A percentile compares a stretch with the other conserved stretches of the same genome.
Evolutionary conservation across 2,329 filamentous ascomycete genomes (phyloP).

Genomic region (Dactylellina sp.): DNA sequence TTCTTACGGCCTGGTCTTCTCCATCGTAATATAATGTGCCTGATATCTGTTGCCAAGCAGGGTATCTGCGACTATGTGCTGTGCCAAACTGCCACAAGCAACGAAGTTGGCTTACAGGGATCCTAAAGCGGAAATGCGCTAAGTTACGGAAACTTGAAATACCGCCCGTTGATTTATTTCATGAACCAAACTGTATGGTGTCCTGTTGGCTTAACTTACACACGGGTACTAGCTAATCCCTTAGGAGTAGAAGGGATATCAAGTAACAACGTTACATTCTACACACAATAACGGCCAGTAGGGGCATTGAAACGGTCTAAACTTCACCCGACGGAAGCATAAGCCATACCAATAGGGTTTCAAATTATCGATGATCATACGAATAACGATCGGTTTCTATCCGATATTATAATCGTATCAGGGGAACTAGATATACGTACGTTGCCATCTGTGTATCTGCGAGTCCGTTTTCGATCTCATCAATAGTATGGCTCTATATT

Average conservation of each 20-base stretch:
- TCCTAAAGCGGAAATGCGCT: neutral
- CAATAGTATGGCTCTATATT: too few relatives aligned
- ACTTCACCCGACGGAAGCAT: neutral
- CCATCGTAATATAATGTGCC: neutral
- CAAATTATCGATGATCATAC: neutral
- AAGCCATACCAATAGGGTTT: neutral
- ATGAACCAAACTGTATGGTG: too few relatives aligned
- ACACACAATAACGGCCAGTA: neutral
- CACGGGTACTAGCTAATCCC: too few relatives aligned
- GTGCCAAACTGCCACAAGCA: neutral
- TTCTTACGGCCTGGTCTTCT: neutral
- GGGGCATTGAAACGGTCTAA: neutral
- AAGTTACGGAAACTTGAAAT: neutral
- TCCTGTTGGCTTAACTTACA: neutral
- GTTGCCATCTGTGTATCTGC: neutral
- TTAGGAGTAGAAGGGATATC: too few relatives aligned
- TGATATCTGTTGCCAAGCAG: neutral
- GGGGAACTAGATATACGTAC: constrained; percentile 1
- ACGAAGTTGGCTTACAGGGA: neutral
- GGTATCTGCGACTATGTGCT: neutral
- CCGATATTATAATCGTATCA: neutral
- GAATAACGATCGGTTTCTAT: neutral
- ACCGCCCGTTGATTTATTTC: too few relatives aligned
- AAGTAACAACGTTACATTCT: neutral
- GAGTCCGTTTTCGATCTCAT: neutral